These are phyloP conservation scores for Sporisorium sorghi DNA, from an alignment of 1,284 basidiomycete species.

Conservation along the genomic window DNA sequence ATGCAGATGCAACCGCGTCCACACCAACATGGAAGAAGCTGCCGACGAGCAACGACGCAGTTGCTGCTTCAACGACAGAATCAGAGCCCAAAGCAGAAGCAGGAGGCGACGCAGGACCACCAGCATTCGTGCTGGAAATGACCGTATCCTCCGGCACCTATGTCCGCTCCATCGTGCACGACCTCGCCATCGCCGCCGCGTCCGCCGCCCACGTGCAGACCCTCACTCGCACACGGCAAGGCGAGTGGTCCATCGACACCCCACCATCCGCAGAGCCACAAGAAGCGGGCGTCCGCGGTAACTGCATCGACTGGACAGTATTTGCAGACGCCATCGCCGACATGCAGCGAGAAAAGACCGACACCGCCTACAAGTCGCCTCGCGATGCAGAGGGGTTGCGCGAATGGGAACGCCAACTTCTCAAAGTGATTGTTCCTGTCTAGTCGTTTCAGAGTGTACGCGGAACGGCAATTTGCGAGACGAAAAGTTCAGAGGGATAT, in stretches of 20 bases:
- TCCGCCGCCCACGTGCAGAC: constrained; percentile 67
- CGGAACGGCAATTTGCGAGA: not conserved
- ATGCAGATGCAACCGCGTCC: not conserved
- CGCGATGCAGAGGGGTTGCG: constrained; percentile 48
- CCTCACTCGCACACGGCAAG: constrained; percentile 64
- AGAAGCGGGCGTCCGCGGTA: constrained; percentile 37
- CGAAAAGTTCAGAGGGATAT: not conserved
- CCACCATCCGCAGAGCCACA: not conserved
- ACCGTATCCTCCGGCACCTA: constrained; percentile 68
- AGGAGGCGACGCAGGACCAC: constrained; percentile 24
- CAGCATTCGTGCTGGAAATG: constrained; percentile 64
- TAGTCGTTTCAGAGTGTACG: not conserved
- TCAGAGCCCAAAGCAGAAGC: constrained; percentile 5
- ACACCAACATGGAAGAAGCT: constrained; percentile 13
- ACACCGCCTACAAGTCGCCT: constrained; percentile 14
- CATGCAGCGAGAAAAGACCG: constrained; percentile 46
- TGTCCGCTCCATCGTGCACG: constrained; percentile 67
- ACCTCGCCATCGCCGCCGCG: constrained; percentile 55
- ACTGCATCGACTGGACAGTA: constrained; percentile 64
- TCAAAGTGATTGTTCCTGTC: constrained; percentile 45
- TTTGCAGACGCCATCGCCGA: constrained; percentile 61
- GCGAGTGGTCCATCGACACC: constrained; percentile 57
- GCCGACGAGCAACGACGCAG: constrained; percentile 12
- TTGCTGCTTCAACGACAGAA: not conserved
- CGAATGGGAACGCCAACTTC: constrained; percentile 58